Evolutionary conservation across 306 rosid species (phyloP), one percentile per base, ranked within the genome.

Genomic region (Lathyrus aphaca): DNA sequence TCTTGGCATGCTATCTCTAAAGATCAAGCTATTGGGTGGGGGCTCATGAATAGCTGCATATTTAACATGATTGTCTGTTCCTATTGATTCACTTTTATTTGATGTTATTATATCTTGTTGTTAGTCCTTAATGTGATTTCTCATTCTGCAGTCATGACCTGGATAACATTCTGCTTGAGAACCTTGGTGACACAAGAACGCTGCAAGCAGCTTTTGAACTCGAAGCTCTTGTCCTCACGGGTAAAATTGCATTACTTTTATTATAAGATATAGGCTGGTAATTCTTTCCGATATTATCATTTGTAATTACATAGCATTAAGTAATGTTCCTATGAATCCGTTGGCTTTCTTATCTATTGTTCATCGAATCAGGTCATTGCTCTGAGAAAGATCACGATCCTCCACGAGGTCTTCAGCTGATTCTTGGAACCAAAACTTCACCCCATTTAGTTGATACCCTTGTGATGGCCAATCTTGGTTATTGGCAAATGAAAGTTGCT

Each of bases 401-500:
- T 74, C 99, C 99, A 32, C 82, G 91, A 58, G 99, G 99, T 55
- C 97, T 94, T 76, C 99, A 94, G 84, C 69, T 94, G 78, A 89
- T 94, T 84, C 96, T 94, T 75, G 99, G 99, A 74, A 88, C 97
- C 51, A 89, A 86, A 77, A 89, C 83, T 63, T 46, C 74, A 53
- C 97, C 96, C 58, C 99, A 94, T 83, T 73, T 91, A 84, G 96
- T 87, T 80, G 99, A 94, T 82, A 94, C 99, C 69, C 82, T 89
- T 82, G 99, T 94, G 79, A 94, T 94, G 99, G 97, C 97, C 66
- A 94, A 94, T 87, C 89, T 94, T 60, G 99, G 99, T 27, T 94
- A 94, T 82, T 94, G 99, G 99, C 99, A 94, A 83, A 94, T 94
- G 97, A 94, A 94, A 82, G 96, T 91, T 76, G 84, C 99, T 83